Evolutionary conservation across 805 yeast genomes (phyloP).

Genomic region (Candida awuae): DNA sequence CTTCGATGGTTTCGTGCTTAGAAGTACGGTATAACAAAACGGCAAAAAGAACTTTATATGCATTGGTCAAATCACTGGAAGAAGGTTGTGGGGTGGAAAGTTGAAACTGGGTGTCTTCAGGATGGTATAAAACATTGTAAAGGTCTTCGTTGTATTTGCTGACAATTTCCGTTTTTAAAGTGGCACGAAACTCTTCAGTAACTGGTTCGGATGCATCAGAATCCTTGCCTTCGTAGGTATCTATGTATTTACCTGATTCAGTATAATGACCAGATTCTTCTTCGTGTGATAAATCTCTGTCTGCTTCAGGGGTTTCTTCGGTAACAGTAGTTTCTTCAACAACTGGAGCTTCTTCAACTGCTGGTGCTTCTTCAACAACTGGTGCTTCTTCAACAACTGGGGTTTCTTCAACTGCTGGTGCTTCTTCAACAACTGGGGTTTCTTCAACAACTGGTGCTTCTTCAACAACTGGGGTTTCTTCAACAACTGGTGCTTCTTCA

Average conservation of each 20-base stretch:
- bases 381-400: neutral
- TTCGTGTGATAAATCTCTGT: neutral
- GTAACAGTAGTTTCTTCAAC: neutral
- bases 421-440: neutral
- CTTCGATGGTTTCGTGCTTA: neutral
- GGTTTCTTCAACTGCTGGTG: neutral
- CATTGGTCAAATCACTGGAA: too few relatives aligned
- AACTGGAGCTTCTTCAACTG: neutral
- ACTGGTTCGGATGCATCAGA: neutral
- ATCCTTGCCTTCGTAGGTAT: neutral
- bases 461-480: neutral
- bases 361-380: neutral
- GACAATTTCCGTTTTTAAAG: neutral
- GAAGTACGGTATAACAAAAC: neutral
- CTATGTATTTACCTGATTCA: neutral
- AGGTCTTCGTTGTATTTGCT: neutral
- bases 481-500: neutral
- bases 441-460: neutral
- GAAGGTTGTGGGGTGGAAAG: too few relatives aligned
- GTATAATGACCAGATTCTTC: neutral
- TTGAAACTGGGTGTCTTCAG: too few relatives aligned
- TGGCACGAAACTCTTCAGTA: neutral
- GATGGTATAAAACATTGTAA: neutral
- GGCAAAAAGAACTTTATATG: neutral
- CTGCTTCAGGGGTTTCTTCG: neutral